Conservation (phyloP, 352 stramenopile genomes). For the Blastocystis hominis region DNA sequence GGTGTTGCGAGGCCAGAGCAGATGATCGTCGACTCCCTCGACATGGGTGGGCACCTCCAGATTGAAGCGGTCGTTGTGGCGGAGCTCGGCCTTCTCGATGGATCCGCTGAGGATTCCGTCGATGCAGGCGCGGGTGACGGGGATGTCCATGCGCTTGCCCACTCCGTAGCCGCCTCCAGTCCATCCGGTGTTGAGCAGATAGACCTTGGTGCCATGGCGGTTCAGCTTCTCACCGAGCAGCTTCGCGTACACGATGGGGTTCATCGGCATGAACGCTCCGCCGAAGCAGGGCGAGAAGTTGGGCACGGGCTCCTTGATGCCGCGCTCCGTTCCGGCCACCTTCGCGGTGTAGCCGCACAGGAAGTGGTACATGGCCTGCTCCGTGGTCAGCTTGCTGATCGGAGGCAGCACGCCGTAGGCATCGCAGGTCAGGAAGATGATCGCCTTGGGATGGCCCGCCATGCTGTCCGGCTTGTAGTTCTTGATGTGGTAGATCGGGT, state of each 20-base stretch:
- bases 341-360: constrained; percentile 94
- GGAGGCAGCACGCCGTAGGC: constrained; percentile 91
- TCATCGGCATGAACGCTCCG: constrained; percentile 87
- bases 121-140: constrained; percentile 65
- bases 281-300: constrained; percentile 94
- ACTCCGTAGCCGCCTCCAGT: constrained; percentile 85
- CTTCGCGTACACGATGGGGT: constrained; percentile 90
- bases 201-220: constrained; percentile 85
- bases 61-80: constrained; percentile 80
- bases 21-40: constrained; percentile 70
- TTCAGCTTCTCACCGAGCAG: constrained; percentile 88
- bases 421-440: constrained; percentile 94
- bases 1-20: constrained; percentile 79
- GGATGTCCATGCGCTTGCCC: constrained; percentile 88
- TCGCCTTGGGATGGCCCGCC: constrained; percentile 84
- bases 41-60: constrained; percentile 81
- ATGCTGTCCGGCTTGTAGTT: constrained; percentile 77
- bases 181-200: constrained; percentile 94
- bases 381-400: constrained; percentile 78
- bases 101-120: constrained; percentile 88
- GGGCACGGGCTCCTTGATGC: constrained; percentile 83
- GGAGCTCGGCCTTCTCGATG: constrained; percentile 78
- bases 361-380: constrained; percentile 95
- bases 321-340: constrained; percentile 90
- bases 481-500: constrained; percentile 95